Evolutionary conservation across 768 basidiomycete species (phyloP).

Genomic region (Hygrophorus pudorinus): DNA sequence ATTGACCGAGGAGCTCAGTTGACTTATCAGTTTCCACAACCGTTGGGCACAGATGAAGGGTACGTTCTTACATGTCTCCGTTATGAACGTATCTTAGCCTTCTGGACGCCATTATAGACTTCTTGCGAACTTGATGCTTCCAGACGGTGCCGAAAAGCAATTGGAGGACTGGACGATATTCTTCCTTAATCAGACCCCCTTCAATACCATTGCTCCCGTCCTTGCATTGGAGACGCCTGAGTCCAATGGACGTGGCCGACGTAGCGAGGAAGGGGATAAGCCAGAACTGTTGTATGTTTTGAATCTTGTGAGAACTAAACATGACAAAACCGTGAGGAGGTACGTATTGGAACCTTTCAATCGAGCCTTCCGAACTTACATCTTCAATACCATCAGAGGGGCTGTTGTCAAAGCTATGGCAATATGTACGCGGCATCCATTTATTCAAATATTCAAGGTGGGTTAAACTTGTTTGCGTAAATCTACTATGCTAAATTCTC

Average conservation of each 20-base stretch:
- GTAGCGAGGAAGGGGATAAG: conserved; percentile 27
- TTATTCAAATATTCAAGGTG: conserved; percentile 94
- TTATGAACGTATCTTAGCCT: conserved; percentile 7
- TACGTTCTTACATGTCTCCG: conserved; percentile 25
- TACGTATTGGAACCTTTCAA: conserved; percentile 36
- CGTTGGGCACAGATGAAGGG: conserved; percentile 92
- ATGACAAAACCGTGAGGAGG: conserved; percentile 65
- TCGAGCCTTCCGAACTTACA: background rate
- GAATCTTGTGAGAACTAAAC: conserved; percentile 85
- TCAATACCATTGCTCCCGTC: conserved; percentile 78
- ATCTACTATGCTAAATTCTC: conserved; percentile 3
- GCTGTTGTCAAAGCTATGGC: conserved; percentile 93
- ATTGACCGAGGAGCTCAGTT: conserved; percentile 90
- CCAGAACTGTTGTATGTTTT: conserved; percentile 75
- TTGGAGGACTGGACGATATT: conserved; percentile 98
- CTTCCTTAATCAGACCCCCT: conserved; percentile 90
- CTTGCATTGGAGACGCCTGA: conserved; percentile 59
- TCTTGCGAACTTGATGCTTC: conserved; percentile 95
- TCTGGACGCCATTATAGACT: conserved; percentile 38
- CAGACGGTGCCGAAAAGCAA: conserved; percentile 94
- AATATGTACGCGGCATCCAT: conserved; percentile 87
- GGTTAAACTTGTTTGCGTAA: conserved; percentile 8
- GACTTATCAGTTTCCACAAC: conserved; percentile 93
- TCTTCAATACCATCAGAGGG: conserved; percentile 42
- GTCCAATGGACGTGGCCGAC: conserved; percentile 23